Conservation (phyloP, 139 green algal species). For the Tetradesmus obliquus region DNA sequence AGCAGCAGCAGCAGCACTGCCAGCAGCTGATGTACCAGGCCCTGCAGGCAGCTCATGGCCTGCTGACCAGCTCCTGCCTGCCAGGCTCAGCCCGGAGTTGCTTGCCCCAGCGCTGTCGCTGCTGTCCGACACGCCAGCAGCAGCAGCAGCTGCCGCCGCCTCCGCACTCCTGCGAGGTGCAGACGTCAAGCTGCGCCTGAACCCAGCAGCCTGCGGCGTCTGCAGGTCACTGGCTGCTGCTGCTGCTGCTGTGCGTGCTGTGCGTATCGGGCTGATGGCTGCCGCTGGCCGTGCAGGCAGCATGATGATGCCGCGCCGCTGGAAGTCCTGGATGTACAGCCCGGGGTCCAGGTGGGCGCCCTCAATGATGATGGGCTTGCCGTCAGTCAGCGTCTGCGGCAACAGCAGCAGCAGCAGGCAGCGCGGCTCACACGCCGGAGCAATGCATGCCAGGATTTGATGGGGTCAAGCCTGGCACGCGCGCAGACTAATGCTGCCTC, state of each 20-base stretch:
- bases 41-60: background rate
- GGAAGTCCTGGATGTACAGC: slow-evolving; percentile 78
- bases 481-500: too few species aligned
- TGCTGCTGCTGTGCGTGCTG: background rate
- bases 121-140: background rate
- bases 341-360: slow-evolving; percentile 84
- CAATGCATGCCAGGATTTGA: background rate
- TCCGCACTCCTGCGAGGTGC: background rate
- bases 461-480: too few species aligned
- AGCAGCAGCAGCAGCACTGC: background rate
- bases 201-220: background rate
- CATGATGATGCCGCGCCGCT: slow-evolving; percentile 38
- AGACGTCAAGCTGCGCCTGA: slow-evolving; percentile 8
- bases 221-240: background rate
- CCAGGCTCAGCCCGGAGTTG: background rate
- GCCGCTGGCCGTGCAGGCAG: slow-evolving; percentile 32
- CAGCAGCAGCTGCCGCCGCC: background rate
- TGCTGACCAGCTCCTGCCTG: background rate
- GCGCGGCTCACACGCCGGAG: background rate
- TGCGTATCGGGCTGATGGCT: background rate
- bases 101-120: background rate
- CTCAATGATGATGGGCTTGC: slow-evolving; percentile 95
- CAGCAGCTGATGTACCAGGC: background rate
- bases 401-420: background rate
- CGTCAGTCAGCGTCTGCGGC: slow-evolving; percentile 75